Evolutionary conservation across 306 rosid species (phyloP), one percentile per base, ranked within the genome.

Genomic region (Canavalia gladiata): DNA sequence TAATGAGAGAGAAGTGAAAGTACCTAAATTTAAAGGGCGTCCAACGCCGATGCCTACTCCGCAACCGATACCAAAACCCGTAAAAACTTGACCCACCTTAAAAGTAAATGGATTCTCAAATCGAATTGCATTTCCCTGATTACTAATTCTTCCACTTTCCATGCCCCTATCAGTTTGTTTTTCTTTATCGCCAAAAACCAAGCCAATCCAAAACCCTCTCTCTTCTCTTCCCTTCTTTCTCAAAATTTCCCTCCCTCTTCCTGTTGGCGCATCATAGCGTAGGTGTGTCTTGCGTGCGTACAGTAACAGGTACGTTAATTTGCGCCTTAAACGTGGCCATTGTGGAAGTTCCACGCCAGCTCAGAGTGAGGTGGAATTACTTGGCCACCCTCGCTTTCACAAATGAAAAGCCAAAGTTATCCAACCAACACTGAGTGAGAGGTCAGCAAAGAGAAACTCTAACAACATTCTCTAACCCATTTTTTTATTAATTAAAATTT

Each of bases 41-140:
- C 99, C 99, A 85, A 91, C 93, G 77, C 99, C 99, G 87, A 95
- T 90, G 49, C 99, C 99, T 50, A 90, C 86, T 65, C 97, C 97
- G 60, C 98, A 95, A 10, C 97, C 96, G 65, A 95, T 62, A 83
- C 99, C 99, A 84, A 95, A 95, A 80, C 97, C 99, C 4, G 99
- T 95, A 69, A 93, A 95, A 49, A 95, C 95, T 89, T 93, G 97
- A 87, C 97, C 97, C 54, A 93, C 96, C 68, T 95, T 93, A 85
- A 95, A 87, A 86, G 95, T 62, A 91, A 95, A 91, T 25, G 97
- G 99, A 93, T 91, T 95, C 86, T 87, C 90, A 0, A 91, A 59
- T 87, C 90, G 86, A 84, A 92, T 81, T 83, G 74, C 86, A 12
- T 54, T 85, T 73, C 52, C 72, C 82, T 87, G 86, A 35, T 10